Base-by-base conservation (phyloP, 257 asterid genomes). In the Linderniella brevidens region DNA sequence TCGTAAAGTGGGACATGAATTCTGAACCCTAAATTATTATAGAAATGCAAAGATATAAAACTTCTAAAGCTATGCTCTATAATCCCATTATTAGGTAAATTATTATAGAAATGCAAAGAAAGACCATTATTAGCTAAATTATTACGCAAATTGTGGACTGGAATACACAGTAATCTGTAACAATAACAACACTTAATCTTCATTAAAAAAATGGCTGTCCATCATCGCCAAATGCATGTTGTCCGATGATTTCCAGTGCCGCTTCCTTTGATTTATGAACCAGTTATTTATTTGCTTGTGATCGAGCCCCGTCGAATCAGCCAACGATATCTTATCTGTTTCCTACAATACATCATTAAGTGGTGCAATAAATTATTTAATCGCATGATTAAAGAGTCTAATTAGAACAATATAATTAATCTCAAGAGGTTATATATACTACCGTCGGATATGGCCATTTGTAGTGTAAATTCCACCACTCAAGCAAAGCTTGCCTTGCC, bases 381-480 rank as follows among this genome's bases (percentile, higher is more conserved):
- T 11, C 48, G 19, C 48, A 1, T 25, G 32, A 3, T 2, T 39
- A 39, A 37, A 1, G 43, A 1, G 9, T 13, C 3, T 10, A 13
- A 9, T 39, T 11, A 46, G n/a, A 10, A 6, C 32, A 9, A 15
- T 10, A 46, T 17, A 15, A 20, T 8, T 12, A 18, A 14, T 18
- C 16, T n/a, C n/a, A n/a, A n/a, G 13, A 13, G 1, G 29, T 15
- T 17, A 1, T 12, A 54, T 19, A 0, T 56, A 77, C 57, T 42
- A 83, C 97, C 59, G 97, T 88, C 9, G 97, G 97, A 35, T 88
- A 88, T 0, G 97, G 97, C 97, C 97, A 88, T 64, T 79, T 80
- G 58, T 72, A 72, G 58, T 88, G 97, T 16, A 65, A 68, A 58
- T 59, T 84, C 97, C 97, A 88, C 97, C 97, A 88, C 40, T 81